Conservation (phyloP, 148 eudicot genomes). For the Amaranthus cruentus region DNA sequence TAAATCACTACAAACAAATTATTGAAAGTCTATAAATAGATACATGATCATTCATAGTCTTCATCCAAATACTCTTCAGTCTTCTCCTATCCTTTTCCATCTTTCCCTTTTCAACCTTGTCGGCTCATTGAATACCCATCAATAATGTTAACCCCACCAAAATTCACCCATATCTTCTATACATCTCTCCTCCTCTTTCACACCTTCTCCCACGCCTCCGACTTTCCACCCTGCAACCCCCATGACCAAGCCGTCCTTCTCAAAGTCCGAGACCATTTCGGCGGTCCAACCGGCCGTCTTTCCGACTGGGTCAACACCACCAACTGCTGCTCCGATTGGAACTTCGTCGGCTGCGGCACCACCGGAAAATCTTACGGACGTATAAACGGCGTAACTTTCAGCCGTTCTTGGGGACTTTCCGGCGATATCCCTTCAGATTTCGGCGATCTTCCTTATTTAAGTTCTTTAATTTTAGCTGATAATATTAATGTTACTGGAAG, state of each 20-base stretch:
- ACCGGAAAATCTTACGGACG: slow-evolving; percentile 21
- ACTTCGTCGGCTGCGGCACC: slow-evolving; percentile 28
- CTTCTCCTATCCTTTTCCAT: no score
- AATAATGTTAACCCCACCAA: background rate
- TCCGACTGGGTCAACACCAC: slow-evolving; percentile 31
- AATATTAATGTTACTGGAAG: slow-evolving; percentile 35
- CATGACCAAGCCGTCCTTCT: slow-evolving; percentile 35
- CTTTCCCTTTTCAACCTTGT: no score
- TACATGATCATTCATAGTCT: no score
- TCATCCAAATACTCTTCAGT: no score
- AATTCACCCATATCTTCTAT: background rate
- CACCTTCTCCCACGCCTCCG: slow-evolving; percentile 13
- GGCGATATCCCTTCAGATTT: slow-evolving; percentile 30
- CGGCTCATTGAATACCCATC: no score
- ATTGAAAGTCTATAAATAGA: no score
- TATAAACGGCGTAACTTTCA: slow-evolving; percentile 19
- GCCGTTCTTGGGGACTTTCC: slow-evolving; percentile 8
- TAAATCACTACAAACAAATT: no score
- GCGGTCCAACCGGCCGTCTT: slow-evolving; percentile 18
- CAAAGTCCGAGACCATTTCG: slow-evolving; percentile 27
- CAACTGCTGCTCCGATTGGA: slow-evolving; percentile 43
- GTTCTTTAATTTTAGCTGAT: slow-evolving; percentile 18
- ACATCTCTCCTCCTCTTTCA: slow-evolving; percentile 6
- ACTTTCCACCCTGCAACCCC: slow-evolving; percentile 33
- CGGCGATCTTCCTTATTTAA: slow-evolving; percentile 36